Evolutionary conservation across 2,329 filamentous ascomycete species (phyloP).

Genomic region (Aspergillus pseudonomiae): DNA sequence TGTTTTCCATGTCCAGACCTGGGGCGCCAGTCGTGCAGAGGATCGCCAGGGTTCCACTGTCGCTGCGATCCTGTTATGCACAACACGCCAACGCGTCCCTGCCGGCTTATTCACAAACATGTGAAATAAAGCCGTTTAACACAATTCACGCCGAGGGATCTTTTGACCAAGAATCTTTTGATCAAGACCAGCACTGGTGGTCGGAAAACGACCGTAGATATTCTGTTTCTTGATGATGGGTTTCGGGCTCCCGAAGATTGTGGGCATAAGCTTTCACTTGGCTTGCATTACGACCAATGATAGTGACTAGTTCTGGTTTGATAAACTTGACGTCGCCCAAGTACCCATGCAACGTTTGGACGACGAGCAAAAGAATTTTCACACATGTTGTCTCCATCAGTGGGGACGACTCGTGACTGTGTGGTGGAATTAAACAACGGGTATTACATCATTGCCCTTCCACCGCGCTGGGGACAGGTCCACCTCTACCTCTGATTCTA

Average conservation of each 20-base stretch:
- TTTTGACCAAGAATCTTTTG: not conserved
- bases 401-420: not conserved
- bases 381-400: not conserved
- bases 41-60: slow-evolving; percentile 9
- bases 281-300: not conserved
- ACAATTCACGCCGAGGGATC: not conserved
- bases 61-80: slow-evolving; percentile 19
- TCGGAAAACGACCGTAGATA: not conserved
- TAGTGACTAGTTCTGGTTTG: not conserved
- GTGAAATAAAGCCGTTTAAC: not conserved
- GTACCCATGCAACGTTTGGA: not conserved
- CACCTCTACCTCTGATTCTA: not conserved
- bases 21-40: slow-evolving; percentile 12
- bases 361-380: not conserved
- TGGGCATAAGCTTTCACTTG: not conserved
- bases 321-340: not conserved
- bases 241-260: not conserved
- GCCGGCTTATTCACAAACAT: slow-evolving; percentile 11
- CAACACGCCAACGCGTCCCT: slow-evolving; percentile 15
- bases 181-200: not conserved
- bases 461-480: not conserved
- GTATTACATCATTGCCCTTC: not conserved
- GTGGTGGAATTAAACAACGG: not conserved
- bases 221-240: not conserved
- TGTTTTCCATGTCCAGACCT: slow-evolving; percentile 9